Conservation (phyloP, 352 stramenopile species). For the Phytopythium cucurbitacearum region DNA sequence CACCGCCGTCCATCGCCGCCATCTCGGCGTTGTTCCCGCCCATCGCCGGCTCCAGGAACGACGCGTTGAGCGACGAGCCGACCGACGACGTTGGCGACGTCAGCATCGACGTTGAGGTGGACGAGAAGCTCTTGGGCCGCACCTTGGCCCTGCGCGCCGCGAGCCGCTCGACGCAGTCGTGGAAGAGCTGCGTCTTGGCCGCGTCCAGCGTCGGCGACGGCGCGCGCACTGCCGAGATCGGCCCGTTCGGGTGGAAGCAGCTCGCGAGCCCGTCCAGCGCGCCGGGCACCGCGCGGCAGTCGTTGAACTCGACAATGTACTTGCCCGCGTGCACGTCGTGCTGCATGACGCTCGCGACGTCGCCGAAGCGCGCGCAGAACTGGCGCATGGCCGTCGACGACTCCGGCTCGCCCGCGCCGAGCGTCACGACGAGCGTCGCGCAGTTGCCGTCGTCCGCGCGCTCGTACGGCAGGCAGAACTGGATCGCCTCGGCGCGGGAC, state of each 20-base stretch:
- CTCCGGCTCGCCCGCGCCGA: conserved; percentile 25
- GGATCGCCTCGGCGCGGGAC: conserved; percentile 22
- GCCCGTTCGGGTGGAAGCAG: conserved; percentile 25
- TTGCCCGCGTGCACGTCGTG: conserved; percentile 28
- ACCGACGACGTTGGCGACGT: conserved; percentile 71
- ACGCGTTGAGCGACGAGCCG: conserved; percentile 52
- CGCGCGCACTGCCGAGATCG: conserved; percentile 42
- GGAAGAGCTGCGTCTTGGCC: conserved; percentile 59
- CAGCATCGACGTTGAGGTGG: conserved; percentile 48
- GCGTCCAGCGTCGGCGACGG: conserved; percentile 52
- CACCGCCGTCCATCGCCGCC: conserved; percentile 1
- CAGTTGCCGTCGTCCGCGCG: conserved; percentile 56
- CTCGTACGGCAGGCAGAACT: conserved; percentile 74
- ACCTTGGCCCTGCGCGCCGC: conserved; percentile 8
- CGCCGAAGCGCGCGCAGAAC: conserved; percentile 62
- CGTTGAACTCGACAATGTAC: conserved; percentile 77
- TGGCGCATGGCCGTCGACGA: conserved; percentile 28
- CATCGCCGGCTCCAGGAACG: conserved; percentile 34
- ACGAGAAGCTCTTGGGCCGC: conserved; percentile 62
- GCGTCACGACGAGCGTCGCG: conserved; percentile 48
- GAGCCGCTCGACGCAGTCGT: conserved; percentile 35
- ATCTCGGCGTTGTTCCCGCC: too few species aligned
- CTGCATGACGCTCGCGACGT: conserved; percentile 72
- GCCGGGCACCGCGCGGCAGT: conserved; percentile 40
- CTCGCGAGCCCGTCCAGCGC: conserved; percentile 37